A percentile compares a stretch with the other conserved stretches of the same genome.
Conservation (phyloP, 106 monocot genomes). For the Ottelia alismoides region DNA sequence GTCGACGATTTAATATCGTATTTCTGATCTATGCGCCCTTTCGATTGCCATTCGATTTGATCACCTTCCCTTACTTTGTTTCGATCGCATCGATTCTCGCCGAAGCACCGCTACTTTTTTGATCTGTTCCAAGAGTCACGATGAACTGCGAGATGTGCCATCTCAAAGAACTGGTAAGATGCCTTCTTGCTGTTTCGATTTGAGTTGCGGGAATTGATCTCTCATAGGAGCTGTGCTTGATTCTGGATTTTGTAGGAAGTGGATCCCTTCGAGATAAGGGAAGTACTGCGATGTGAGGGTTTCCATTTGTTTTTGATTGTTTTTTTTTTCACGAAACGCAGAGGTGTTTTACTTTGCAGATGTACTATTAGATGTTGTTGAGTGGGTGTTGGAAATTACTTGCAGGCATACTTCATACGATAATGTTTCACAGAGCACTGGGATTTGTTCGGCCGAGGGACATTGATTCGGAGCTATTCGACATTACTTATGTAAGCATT, state of each 20-base stretch:
- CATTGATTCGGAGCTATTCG: constrained; percentile 87
- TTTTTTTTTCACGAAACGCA: neutral
- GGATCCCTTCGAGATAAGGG: constrained; percentile 61
- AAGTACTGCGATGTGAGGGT: constrained; percentile 77
- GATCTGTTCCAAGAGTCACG: neutral
- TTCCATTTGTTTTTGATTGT: neutral
- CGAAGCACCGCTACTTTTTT: no score
- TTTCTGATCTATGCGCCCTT: no score
- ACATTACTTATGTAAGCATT: constrained; percentile 93
- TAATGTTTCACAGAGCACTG: constrained; percentile 89
- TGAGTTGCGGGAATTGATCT: neutral
- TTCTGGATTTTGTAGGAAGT: constrained; percentile 29
- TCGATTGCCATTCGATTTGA: no score
- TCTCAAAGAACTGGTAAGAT: constrained; percentile 22
- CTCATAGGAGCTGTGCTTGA: neutral
- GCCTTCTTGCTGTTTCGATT: neutral
- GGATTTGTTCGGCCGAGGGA: constrained; percentile 95
- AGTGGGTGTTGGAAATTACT: neutral
- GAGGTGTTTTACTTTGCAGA: neutral
- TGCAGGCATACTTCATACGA: constrained; percentile 94
- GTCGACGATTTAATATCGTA: no score
- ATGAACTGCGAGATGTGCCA: constrained; percentile 31
- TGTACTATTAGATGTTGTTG: no score
- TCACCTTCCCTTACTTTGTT: no score
- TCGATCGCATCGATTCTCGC: no score